Evolutionary conservation across 805 yeast genomes (phyloP).

Genomic region (Saccharomycopsis fodiens): DNA sequence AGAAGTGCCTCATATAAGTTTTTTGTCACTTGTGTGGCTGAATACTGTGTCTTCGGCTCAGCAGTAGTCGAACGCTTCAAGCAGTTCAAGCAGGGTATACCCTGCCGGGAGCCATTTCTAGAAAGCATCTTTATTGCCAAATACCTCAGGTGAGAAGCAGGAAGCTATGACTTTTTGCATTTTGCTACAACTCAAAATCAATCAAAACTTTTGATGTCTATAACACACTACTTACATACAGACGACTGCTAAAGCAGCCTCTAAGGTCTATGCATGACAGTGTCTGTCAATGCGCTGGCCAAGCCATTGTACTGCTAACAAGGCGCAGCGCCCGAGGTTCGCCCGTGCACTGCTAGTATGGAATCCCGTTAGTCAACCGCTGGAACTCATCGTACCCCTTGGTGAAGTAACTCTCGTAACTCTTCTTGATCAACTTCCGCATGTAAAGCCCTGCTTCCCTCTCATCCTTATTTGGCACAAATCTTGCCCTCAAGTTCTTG

Average conservation of each 20-base stretch:
- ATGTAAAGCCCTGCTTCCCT: constrained; percentile 77
- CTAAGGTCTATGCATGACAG: background rate
- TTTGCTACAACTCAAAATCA: no score
- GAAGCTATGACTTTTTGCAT: no score
- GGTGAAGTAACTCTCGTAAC: constrained; percentile 83
- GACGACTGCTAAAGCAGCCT: background rate
- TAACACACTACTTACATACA: no score
- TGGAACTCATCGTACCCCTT: constrained; percentile 98
- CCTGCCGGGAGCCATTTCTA: no score
- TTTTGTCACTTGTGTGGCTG: no score
- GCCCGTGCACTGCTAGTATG: constrained; percentile 59
- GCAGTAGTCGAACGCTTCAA: no score
- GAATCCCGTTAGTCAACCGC: constrained; percentile 92
- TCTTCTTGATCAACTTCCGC: constrained; percentile 66
- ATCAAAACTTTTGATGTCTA: no score
- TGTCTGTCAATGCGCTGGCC: background rate
- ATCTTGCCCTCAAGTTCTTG: constrained; percentile 65
- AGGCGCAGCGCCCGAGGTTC: background rate
- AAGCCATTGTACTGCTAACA: background rate
- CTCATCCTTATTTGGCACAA: constrained; percentile 74
- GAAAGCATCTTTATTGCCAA: no score
- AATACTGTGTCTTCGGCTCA: no score
- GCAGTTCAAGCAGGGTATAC: no score
- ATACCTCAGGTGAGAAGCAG: no score
- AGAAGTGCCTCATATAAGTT: no score